A percentile compares a stretch with the other conserved stretches of the same genome.
Conservation (phyloP, 2,329 filamentous ascomycete species). For the Apiospora sp. region DNA sequence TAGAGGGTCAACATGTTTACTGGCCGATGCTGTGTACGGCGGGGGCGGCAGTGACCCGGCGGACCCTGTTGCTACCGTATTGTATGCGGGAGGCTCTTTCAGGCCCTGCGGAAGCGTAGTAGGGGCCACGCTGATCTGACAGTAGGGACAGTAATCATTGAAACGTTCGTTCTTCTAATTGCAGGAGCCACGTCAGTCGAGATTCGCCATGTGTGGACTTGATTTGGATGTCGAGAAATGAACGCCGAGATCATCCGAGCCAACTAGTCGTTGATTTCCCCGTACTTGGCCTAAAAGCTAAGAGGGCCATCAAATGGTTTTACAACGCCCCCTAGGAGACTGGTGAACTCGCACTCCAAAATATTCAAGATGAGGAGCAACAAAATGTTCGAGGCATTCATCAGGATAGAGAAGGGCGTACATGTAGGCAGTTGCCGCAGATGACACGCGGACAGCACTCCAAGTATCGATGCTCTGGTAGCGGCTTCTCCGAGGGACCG, state of each 20-base stretch:
- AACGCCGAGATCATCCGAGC: background rate
- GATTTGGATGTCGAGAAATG: background rate
- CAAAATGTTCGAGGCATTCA: background rate
- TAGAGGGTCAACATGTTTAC: constrained; percentile 25
- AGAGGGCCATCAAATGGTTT: background rate
- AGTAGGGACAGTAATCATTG: constrained; percentile 74
- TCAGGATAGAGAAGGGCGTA: constrained; percentile 44
- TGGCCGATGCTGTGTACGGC: constrained; percentile 46
- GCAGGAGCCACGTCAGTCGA: background rate
- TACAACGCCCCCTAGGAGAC: background rate
- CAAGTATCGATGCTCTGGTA: constrained; percentile 66
- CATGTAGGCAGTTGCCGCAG: constrained; percentile 74
- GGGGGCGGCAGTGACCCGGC: constrained; percentile 45
- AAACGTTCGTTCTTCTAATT: constrained; percentile 72
- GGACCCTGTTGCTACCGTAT: constrained; percentile 44
- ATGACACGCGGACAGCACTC: constrained; percentile 76
- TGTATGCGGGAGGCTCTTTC: constrained; percentile 73
- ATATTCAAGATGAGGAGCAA: background rate
- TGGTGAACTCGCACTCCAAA: background rate
- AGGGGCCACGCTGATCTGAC: constrained; percentile 72
- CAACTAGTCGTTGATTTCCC: background rate
- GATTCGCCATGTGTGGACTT: background rate
- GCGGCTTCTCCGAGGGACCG: constrained; percentile 66
- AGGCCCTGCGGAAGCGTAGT: constrained; percentile 68
- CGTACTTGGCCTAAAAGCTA: background rate